Evolutionary conservation across 1,139 yeast genomes (phyloP), one percentile per base, ranked within the genome.

Genomic region (Yamadazyma triangularis): DNA sequence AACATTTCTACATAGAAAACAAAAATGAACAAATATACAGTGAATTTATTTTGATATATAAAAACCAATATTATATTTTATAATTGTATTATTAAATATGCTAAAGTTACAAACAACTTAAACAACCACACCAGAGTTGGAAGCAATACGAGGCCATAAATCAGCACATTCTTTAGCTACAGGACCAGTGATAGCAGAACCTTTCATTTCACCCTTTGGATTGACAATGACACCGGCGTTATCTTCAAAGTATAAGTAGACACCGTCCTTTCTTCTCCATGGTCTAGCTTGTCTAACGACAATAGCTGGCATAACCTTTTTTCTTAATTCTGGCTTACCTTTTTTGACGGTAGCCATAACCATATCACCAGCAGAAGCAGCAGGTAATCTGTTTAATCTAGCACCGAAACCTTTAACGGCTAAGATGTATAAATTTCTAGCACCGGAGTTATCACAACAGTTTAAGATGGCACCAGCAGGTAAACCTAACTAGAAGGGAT

Each of bases 171-270:
- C 99, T 80, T 91, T 93, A 72, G 96, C 98, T 65, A 93, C 99
- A 61, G 99, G 98, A 73, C 99, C 99, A 64, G 98, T 93, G 69
- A 93, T 91, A 64, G 98, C 98, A 56, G 98, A 93, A 75, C 99
- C 99, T 82, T 93, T 93, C 98, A 93, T 93, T 77, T 93, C 99
- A 79, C 99, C 99, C 91, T 93, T 93, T 68, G 99, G 98, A 78
- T 93, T 93, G 68, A 91, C 98, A 65, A 93, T 93, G 71, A 93
- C 99, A 83, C 99, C 99, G 51, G 99, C 99, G 67, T 93, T 93
- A 77, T 93, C 99, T 82, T 93, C 99, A 61, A 93, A 93, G 89
- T 93, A 93, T 70, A 93, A 87, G 88, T 71, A 93, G 62, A 88
- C 86, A 85, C 99, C 99, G 66, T 93, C 99, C 82, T 83, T 88